These are phyloP conservation scores for Hygrophorus russula DNA, from an alignment of 768 basidiomycete genomes.

Conservation along the genomic window DNA sequence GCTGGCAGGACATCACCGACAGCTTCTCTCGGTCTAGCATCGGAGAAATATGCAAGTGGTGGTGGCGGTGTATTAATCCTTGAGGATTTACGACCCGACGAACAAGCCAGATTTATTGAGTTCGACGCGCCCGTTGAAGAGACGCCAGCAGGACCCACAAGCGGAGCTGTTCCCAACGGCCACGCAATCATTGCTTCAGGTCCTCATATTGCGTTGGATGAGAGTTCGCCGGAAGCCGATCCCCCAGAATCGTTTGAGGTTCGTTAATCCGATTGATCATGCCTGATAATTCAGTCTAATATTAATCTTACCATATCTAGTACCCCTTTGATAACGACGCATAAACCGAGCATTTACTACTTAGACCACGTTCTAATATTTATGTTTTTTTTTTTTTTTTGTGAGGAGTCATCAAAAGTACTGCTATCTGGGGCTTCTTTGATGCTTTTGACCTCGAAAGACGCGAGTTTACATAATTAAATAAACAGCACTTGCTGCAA, in stretches of 20 bases:
- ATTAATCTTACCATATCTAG: slow-evolving; percentile 27
- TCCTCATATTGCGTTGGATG: slow-evolving; percentile 59
- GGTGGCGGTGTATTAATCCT: slow-evolving; percentile 88
- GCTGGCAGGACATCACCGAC: slow-evolving; percentile 18
- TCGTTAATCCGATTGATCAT: slow-evolving; percentile 16
- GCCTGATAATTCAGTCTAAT: slow-evolving; percentile 2
- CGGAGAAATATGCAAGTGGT: slow-evolving; percentile 64
- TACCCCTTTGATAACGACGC: slow-evolving; percentile 68
- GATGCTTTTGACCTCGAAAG: too few relatives aligned
- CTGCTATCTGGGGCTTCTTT: too few relatives aligned
- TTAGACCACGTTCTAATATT: neutral
- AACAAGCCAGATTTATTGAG: slow-evolving; percentile 66
- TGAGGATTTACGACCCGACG: slow-evolving; percentile 58
- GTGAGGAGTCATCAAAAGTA: neutral
- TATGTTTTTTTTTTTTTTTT: neutral
- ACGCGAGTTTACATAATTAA: too few relatives aligned
- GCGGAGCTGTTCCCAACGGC: slow-evolving; percentile 18
- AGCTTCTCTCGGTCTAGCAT: slow-evolving; percentile 22
- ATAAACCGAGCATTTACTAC: slow-evolving; percentile 17
- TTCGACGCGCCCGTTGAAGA: slow-evolving; percentile 27
- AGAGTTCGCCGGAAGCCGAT: slow-evolving; percentile 59
- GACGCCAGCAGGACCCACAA: slow-evolving; percentile 15
- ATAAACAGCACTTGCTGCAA: too few relatives aligned
- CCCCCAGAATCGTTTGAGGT: slow-evolving; percentile 82
- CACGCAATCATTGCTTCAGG: slow-evolving; percentile 21